Evolutionary conservation across 2,329 filamentous ascomycete genomes (phyloP), one percentile per base, ranked within the genome.

Genomic region (Ilyonectria robusta): DNA sequence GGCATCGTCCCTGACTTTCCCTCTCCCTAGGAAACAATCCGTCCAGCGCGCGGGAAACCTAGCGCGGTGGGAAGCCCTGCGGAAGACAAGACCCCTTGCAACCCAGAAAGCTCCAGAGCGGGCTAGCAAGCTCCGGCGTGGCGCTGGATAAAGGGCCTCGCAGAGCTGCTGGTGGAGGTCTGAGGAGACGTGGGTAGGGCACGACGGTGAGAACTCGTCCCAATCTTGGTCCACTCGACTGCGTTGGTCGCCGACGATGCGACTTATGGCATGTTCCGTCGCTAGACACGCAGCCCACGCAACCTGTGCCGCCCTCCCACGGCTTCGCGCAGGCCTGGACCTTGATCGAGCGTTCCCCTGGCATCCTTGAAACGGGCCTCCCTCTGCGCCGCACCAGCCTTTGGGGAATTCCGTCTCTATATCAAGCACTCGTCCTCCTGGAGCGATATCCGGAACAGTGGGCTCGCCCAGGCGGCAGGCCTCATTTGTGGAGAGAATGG

Each of bases 251-350:
- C 53, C 54, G 66, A 48, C 55, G 68, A 58, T 53, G 62, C 33
- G 61, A 55, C 59, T 31, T 23, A 65, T 68, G 62, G 51, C 61
- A 72, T 66, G 44, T 73, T 72, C 71, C 59, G 64, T 35, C 21
- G 46, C 53, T 50, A 33, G 35, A 35, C 54, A 47, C 42, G 57
- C 57, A 57, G 19, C 46, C 42, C 37, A 26, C 26, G 26, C 26
- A 26, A 6, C 26, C 47, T 58, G 58, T 46, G 46, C 59, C 48
- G 33, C 57, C 47, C 26, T 10, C 9, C 46, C 26, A 50, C 47
- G 23, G 26, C 47, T 50, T 50, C 29, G 29, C 60, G 58, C 48
- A 51, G 61, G 71, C 67, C 65, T 70, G 23, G 71, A 56, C 67
- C 69, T 60, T 55, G 67, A 66, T 58, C 59, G 61, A 55, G 50